Percentiles rank a stretch among this genome's conserved stretches.
Conservation (phyloP, 768 basidiomycete species). For the Naematelia aurantialba region DNA sequence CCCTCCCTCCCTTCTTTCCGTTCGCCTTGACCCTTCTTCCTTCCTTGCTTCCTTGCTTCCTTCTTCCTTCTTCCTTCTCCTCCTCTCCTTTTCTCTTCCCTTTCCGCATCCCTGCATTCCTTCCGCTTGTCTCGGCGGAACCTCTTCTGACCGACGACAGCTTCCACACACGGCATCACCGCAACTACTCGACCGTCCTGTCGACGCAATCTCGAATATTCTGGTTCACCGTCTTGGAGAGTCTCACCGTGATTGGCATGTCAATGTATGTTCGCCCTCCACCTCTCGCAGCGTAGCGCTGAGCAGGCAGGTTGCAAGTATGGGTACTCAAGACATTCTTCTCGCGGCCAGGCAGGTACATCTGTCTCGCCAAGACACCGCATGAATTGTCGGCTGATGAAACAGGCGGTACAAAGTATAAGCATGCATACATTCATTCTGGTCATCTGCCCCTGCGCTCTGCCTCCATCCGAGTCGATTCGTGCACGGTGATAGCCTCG, state of each 20-base stretch:
- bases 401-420: slow-evolving; percentile 34
- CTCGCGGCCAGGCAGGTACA: slow-evolving; percentile 80
- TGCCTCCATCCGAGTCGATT: slow-evolving; percentile 64
- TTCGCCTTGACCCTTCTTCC: background rate
- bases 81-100: no score
- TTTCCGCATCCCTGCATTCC: no score
- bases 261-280: slow-evolving; percentile 78
- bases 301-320: slow-evolving; percentile 66
- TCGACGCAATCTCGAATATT: slow-evolving; percentile 88
- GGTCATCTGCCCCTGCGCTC: slow-evolving; percentile 15
- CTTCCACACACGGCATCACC: slow-evolving; percentile 89
- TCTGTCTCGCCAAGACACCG: no score
- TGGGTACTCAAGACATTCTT: slow-evolving; percentile 95
- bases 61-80: background rate
- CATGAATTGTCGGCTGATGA: slow-evolving; percentile 2
- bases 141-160: no score
- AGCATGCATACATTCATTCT: slow-evolving; percentile 1
- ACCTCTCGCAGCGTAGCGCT: slow-evolving; percentile 11
- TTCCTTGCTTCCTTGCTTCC: background rate
- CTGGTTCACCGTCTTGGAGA: slow-evolving; percentile 87
- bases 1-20: background rate
- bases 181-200: slow-evolving; percentile 87
- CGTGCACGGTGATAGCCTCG: slow-evolving; percentile 78
- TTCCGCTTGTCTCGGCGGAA: no score
- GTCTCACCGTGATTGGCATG: slow-evolving; percentile 75